A percentile compares a stretch with the other conserved stretches of the same genome.
Conservation (phyloP, 1,284 basidiomycete genomes). For the Cutaneotrichosporon sp. region DNA sequence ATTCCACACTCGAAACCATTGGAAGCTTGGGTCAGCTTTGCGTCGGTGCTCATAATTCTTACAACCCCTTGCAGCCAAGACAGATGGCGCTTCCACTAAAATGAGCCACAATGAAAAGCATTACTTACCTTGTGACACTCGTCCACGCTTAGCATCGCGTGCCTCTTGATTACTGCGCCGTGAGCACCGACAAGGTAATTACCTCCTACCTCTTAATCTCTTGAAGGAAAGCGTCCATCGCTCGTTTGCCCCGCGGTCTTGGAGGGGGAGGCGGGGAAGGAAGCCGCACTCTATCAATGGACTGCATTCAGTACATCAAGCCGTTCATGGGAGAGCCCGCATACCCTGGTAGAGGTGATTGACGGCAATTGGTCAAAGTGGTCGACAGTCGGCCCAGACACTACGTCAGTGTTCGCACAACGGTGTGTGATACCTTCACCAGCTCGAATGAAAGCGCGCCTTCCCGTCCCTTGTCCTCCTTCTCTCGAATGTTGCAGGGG, state of each 20-base stretch:
- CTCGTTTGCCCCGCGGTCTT: slow-evolving; percentile 79
- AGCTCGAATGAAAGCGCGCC: slow-evolving; percentile 64
- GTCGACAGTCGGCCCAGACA: too few relatives aligned
- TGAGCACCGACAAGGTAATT: background rate
- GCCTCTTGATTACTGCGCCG: slow-evolving; percentile 74
- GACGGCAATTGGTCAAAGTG: slow-evolving; percentile 30
- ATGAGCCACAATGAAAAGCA: background rate
- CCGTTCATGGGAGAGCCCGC: too few relatives aligned
- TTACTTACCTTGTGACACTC: slow-evolving; percentile 59
- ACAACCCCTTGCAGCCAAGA: slow-evolving; percentile 83
- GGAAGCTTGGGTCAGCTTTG: background rate
- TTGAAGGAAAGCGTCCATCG: slow-evolving; percentile 88
- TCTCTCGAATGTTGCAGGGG: background rate
- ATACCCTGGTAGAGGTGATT: too few relatives aligned
- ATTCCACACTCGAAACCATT: slow-evolving; percentile 25
- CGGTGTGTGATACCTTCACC: slow-evolving; percentile 48
- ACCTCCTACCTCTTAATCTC: slow-evolving; percentile 76
- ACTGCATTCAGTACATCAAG: slow-evolving; percentile 4
- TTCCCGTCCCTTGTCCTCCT: slow-evolving; percentile 1
- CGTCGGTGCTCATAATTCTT: slow-evolving; percentile 18
- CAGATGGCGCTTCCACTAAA: slow-evolving; percentile 56
- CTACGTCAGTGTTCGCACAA: too few relatives aligned
- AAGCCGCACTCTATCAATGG: background rate
- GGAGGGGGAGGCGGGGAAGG: slow-evolving; percentile 55
- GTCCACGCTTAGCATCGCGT: slow-evolving; percentile 73